A percentile compares a stretch with the other conserved stretches of the same genome.
These are phyloP conservation scores for Blastocladiella britannica DNA, from an alignment of 192 early-diverging fungal species.

Conservation along the genomic window DNA sequence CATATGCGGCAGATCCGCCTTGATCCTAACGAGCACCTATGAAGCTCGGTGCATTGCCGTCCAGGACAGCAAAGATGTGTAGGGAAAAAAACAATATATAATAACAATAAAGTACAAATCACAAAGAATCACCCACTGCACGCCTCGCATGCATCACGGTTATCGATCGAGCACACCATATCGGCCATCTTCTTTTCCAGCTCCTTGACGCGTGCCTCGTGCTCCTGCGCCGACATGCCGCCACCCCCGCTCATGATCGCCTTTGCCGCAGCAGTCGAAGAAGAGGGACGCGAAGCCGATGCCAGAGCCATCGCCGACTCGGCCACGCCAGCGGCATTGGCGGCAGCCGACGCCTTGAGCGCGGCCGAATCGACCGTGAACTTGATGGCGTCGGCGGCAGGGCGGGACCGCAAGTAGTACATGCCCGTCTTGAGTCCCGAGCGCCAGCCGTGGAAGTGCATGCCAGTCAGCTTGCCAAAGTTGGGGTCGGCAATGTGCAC, in stretches of 20 bases:
- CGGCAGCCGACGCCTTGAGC: constrained; percentile 28
- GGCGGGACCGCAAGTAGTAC: constrained; percentile 91
- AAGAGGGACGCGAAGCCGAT: background rate
- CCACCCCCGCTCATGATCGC: background rate
- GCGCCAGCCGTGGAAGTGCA: constrained; percentile 98
- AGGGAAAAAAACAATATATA: no score
- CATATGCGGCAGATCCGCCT: no score
- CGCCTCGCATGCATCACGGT: constrained; percentile 79
- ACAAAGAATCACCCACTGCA: constrained; percentile 58
- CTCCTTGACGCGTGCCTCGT: constrained; percentile 12
- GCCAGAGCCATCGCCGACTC: background rate
- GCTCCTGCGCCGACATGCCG: background rate
- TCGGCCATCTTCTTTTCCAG: constrained; percentile 40
- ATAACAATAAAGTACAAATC: no score
- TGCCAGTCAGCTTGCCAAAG: constrained; percentile 80
- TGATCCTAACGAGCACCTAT: no score
- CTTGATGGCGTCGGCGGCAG: constrained; percentile 94
- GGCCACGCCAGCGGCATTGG: no score
- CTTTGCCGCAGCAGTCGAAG: background rate
- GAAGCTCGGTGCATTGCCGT: no score
- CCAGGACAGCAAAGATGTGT: no score
- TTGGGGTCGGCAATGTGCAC: constrained; percentile 86
- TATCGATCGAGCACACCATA: constrained; percentile 76
- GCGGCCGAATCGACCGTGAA: constrained; percentile 78
- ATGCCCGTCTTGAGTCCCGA: constrained; percentile 96